phyloP scores from a whole-genome alignment of 2,329 filamentous ascomycete species.

The Aureobasidium subglaciale region DNA sequence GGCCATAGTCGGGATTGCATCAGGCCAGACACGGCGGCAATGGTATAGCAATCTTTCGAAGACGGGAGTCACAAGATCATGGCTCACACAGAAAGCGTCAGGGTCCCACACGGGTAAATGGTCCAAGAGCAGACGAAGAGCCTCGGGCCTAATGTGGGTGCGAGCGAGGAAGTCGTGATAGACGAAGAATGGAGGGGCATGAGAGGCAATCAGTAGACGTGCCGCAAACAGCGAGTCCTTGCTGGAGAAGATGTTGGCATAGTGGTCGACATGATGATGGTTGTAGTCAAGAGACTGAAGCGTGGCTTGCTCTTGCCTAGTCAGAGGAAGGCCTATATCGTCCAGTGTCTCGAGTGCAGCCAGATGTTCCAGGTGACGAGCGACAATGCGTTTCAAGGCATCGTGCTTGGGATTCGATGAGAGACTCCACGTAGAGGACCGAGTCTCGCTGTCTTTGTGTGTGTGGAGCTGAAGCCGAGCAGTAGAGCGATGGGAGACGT shows the following conservation, averaged over 20 bases:
- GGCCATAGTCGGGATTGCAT: slow-evolving; percentile 28
- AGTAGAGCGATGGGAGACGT: too few species aligned
- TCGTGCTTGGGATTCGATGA: neutral
- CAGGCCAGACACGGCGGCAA: slow-evolving; percentile 44
- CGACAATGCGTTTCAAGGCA: neutral
- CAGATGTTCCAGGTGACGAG: neutral
- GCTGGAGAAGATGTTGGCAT: slow-evolving; percentile 21
- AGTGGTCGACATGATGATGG: slow-evolving; percentile 21
- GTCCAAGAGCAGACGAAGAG: slow-evolving; percentile 37
- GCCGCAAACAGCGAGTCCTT: slow-evolving; percentile 21
- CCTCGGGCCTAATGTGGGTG: slow-evolving; percentile 32
- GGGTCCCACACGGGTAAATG: slow-evolving; percentile 14
- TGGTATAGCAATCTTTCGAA: slow-evolving; percentile 44
- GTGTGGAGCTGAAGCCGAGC: neutral
- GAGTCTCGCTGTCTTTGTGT: neutral
- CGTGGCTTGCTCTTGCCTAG: neutral
- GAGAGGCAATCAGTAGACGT: slow-evolving; percentile 12
- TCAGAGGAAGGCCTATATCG: neutral
- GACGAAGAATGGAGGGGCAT: slow-evolving; percentile 31
- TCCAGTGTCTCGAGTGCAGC: neutral
- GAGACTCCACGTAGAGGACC: neutral
- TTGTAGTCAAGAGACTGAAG: slow-evolving; percentile 19
- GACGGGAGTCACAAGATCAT: slow-evolving; percentile 29
- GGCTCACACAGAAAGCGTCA: neutral
- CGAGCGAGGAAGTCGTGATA: slow-evolving; percentile 42